Evolutionary conservation across 2,329 filamentous ascomycete genomes (phyloP), one percentile per base, ranked within the genome.

Genomic region (Leptosphaerulina australis): DNA sequence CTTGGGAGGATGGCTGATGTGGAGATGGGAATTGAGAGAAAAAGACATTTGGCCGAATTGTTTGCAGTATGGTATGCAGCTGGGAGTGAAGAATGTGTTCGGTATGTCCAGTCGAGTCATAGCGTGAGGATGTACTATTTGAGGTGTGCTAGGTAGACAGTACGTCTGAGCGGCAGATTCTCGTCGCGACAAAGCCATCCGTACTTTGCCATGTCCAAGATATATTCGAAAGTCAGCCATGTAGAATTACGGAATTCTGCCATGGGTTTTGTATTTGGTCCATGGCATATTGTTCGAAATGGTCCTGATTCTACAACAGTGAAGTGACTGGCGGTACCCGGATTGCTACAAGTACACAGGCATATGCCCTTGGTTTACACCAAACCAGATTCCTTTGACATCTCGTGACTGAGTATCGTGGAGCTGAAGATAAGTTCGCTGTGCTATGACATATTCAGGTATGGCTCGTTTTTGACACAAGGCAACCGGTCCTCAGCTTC

Each of bases 21-120:
- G 28, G 24, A 35, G 25, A 34, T 26, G 20, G 4, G 9, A 40
- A 25, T 18, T 6, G 28, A 10, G 21, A 39, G 22, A 18, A 43
- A 21, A 9, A 4, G 25, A 26, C 18, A 4, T 35, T 10, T 24
- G 21, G n/a, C n/a, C 9, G 12, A 11, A 18, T 31, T 40, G 2
- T 38, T 44, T 39, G 41, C 18, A 44, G 38, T 8, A 15, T 44
- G 25, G 37, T 31, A 49, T 53, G 50, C 39, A 38, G 21, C 12
- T 7, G 5, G 6, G 22, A n/a, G 12, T 31, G 18, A 26, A 22
- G 36, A 28, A 31, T 8, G 8, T 6, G 9, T 38, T 36, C 8
- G 7, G 9, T 4, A 15, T 10, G 10, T 50, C 9, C 6, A 14
- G 25, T 24, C 4, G 24, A 35, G 18, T 7, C n/a, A 24, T 34